Conservation (phyloP, 1,139 yeast genomes). For the Saccharomycopsis hybrid region DNA sequence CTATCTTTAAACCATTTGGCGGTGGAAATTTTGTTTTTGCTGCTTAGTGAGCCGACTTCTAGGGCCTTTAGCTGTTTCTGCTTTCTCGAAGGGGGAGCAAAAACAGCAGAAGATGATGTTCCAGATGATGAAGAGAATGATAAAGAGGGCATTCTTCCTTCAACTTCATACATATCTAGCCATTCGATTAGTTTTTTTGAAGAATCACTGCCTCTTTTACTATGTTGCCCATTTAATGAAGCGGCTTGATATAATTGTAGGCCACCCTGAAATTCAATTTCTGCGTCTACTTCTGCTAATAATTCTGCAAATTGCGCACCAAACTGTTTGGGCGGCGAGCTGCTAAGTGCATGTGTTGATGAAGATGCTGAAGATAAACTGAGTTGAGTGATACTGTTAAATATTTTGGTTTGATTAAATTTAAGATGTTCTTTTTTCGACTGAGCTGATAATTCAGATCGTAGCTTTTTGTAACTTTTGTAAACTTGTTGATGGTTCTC, state of each 20-base stretch:
- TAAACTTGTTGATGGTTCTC: not conserved
- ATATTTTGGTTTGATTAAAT: not conserved
- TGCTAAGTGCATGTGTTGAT: not conserved
- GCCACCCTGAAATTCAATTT: conserved; percentile 60
- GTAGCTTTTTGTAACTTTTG: not conserved
- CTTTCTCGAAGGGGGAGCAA: too few species aligned
- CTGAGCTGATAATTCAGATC: not conserved
- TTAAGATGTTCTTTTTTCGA: not conserved
- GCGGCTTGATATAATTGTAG: conserved; percentile 76
- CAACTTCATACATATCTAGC: conserved; percentile 38
- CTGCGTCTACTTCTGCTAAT: conserved; percentile 53
- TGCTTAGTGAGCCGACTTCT: conserved; percentile 78
- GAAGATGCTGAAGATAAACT: not conserved
- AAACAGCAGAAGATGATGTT: too few species aligned
- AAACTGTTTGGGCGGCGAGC: not conserved
- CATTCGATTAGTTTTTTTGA: conserved; percentile 69
- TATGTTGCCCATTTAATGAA: conserved; percentile 75
- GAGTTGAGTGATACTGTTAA: not conserved
- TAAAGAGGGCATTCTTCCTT: conserved; percentile 22
- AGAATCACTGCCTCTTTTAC: conserved; percentile 82
- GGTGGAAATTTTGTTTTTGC: conserved; percentile 62
- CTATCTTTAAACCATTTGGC: conserved; percentile 37
- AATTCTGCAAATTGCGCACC: not conserved
- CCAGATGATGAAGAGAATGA: too few species aligned
- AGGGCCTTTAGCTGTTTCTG: conserved; percentile 39